phyloP scores from a whole-genome alignment of 495 filamentous ascomycete genomes.

The Terfezia boudieri region DNA sequence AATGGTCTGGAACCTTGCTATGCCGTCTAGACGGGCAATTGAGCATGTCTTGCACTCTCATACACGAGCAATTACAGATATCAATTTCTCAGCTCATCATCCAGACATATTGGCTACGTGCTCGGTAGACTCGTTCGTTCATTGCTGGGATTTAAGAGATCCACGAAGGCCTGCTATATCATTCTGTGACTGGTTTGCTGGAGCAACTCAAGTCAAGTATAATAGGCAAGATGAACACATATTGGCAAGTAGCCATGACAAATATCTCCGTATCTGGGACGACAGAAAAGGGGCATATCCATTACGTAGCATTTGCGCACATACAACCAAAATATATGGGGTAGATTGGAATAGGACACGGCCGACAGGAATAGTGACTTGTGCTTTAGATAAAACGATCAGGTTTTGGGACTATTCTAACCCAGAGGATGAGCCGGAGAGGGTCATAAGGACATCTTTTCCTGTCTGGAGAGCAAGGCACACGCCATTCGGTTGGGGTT shows the following conservation, averaged over 20 bases:
- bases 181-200: slow-evolving; percentile 87
- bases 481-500: slow-evolving; percentile 70
- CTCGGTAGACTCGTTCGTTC: slow-evolving; percentile 77
- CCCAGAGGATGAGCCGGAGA: slow-evolving; percentile 39
- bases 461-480: slow-evolving; percentile 88
- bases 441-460: slow-evolving; percentile 57
- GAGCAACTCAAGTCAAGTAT: slow-evolving; percentile 90
- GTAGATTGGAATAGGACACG: slow-evolving; percentile 79
- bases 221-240: slow-evolving; percentile 69
- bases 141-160: slow-evolving; percentile 74
- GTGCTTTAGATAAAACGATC: slow-evolving; percentile 76
- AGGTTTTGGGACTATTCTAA: slow-evolving; percentile 78
- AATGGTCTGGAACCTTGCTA: slow-evolving; percentile 77
- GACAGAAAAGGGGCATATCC: slow-evolving; percentile 57
- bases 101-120: slow-evolving; percentile 78
- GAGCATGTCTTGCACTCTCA: slow-evolving; percentile 83
- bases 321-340: slow-evolving; percentile 90
- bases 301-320: slow-evolving; percentile 62
- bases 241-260: slow-evolving; percentile 76
- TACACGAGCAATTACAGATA: slow-evolving; percentile 77
- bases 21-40: slow-evolving; percentile 50
- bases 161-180: slow-evolving; percentile 53
- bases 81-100: slow-evolving; percentile 89
- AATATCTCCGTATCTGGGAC: slow-evolving; percentile 77
- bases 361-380: slow-evolving; percentile 51